These are phyloP conservation scores for Backusella morwellensis DNA, from an alignment of 192 early-diverging fungal species.

Conservation along the genomic window DNA sequence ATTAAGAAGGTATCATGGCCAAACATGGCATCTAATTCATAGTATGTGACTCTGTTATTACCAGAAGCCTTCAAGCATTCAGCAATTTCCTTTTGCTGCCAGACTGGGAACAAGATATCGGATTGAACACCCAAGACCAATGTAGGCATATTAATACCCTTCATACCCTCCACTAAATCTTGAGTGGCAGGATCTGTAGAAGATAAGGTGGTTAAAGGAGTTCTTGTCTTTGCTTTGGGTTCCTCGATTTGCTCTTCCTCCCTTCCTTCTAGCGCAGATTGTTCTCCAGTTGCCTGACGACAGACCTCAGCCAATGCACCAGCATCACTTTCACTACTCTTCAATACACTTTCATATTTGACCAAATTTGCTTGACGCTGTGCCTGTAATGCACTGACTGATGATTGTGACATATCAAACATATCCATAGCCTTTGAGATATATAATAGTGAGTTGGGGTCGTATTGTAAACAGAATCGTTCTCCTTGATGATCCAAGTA, in stretches of 20 bases:
- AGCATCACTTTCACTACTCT: neutral
- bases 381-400: conserved; percentile 34
- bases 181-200: conserved; percentile 45
- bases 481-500: conserved; percentile 98
- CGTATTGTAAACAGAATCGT: conserved; percentile 89
- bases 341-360: conserved; percentile 17
- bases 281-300: conserved; percentile 12
- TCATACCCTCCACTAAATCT: conserved; percentile 74
- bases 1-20: conserved; percentile 98
- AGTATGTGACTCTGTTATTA: conserved; percentile 91
- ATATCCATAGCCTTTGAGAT: conserved; percentile 98
- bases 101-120: conserved; percentile 93
- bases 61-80: conserved; percentile 80
- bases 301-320: conserved; percentile 9
- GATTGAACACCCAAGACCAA: conserved; percentile 93
- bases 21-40: conserved; percentile 95
- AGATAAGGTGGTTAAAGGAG: conserved; percentile 23
- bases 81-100: conserved; percentile 97
- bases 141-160: conserved; percentile 70
- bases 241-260: conserved; percentile 14
- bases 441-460: conserved; percentile 91
- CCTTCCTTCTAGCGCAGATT: conserved; percentile 34
- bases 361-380: conserved; percentile 42
- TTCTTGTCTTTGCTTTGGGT: conserved; percentile 7
- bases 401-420: conserved; percentile 86